These are phyloP conservation scores for Boechera retrofracta DNA, from an alignment of 345 rosid species.

Conservation along the genomic window DNA sequence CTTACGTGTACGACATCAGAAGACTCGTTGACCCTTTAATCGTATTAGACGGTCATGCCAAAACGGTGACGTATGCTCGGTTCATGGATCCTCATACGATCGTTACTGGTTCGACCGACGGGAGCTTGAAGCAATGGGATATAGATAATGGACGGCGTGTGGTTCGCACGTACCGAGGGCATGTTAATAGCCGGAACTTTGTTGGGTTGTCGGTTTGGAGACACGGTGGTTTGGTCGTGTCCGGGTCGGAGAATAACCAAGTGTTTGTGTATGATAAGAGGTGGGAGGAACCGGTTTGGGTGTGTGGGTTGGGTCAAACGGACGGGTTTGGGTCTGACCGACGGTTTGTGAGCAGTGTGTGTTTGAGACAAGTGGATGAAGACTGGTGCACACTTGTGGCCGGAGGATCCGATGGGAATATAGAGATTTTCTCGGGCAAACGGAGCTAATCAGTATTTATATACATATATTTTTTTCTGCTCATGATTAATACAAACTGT, in stretches of 20 bases:
- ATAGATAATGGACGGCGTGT: conserved; percentile 18
- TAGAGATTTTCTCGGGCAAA: conserved; percentile 62
- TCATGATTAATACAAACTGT: conserved; percentile 8
- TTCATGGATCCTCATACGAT: conserved; percentile 53
- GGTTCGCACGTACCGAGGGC: conserved; percentile 71
- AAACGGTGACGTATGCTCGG: conserved; percentile 71
- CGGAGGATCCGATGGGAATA: conserved; percentile 81
- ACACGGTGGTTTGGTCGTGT: conserved; percentile 69
- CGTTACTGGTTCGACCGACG: conserved; percentile 70
- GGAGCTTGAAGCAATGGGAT: conserved; percentile 77
- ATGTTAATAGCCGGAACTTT: conserved; percentile 70
- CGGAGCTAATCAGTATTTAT: conserved; percentile 36
- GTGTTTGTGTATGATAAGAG: conserved; percentile 79
- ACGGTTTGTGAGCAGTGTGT: conserved; percentile 78
- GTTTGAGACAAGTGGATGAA: conserved; percentile 75
- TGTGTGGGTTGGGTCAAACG: conserved; percentile 46
- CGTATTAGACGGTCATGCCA: conserved; percentile 63
- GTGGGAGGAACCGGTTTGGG: conserved; percentile 88
- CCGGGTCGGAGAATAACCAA: conserved; percentile 80
- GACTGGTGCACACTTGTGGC: conserved; percentile 71
- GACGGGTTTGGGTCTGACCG: conserved; percentile 20
- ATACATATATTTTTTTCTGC: not conserved
- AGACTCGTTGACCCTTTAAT: conserved; percentile 52
- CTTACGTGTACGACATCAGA: conserved; percentile 72
- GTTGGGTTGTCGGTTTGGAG: conserved; percentile 87